A percentile compares a stretch with the other conserved stretches of the same genome.
These are phyloP conservation scores for Ceratobasidium sp. DNA, from an alignment of 1,284 basidiomycete species.

Conservation along the genomic window DNA sequence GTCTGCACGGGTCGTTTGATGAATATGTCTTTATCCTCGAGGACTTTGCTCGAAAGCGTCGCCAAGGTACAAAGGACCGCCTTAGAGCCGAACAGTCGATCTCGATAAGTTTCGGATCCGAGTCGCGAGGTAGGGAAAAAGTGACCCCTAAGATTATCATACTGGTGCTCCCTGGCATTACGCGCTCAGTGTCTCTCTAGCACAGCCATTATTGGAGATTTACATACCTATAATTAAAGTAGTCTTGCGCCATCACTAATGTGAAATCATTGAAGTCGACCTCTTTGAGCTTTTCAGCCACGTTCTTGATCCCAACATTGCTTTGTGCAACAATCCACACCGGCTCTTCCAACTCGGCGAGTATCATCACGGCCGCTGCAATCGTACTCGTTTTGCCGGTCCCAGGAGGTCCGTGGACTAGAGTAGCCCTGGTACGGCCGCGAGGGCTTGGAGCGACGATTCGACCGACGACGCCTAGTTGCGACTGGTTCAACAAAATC, in stretches of 20 bases:
- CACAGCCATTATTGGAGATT: too few relatives aligned
- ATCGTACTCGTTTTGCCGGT: conserved; percentile 77
- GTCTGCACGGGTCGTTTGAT: conserved; percentile 52
- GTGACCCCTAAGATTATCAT: conserved; percentile 59
- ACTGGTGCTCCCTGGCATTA: conserved; percentile 61
- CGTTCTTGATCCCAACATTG: conserved; percentile 78
- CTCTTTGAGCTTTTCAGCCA: conserved; percentile 71
- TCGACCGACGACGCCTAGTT: conserved; percentile 41
- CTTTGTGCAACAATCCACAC: conserved; percentile 82
- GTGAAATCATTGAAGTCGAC: conserved; percentile 66
- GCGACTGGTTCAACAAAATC: conserved; percentile 17
- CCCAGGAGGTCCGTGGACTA: conserved; percentile 73
- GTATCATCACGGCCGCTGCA: conserved; percentile 68
- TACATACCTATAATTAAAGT: conserved; percentile 72
- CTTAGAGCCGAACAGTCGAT: conserved; percentile 2
- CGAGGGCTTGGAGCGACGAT: conserved; percentile 18
- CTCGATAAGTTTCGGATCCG: background rate
- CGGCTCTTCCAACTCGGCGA: conserved; percentile 61
- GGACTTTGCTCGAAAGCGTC: background rate
- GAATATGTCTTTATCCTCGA: conserved; percentile 21
- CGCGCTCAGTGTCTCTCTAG: too few relatives aligned
- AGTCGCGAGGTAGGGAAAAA: conserved; percentile 16
- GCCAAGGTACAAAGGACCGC: conserved; percentile 21
- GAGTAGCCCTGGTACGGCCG: conserved; percentile 49
- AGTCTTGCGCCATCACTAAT: conserved; percentile 71